phyloP scores from a whole-genome alignment of 2,329 filamentous ascomycete genomes.

The Alternaria dauci region DNA sequence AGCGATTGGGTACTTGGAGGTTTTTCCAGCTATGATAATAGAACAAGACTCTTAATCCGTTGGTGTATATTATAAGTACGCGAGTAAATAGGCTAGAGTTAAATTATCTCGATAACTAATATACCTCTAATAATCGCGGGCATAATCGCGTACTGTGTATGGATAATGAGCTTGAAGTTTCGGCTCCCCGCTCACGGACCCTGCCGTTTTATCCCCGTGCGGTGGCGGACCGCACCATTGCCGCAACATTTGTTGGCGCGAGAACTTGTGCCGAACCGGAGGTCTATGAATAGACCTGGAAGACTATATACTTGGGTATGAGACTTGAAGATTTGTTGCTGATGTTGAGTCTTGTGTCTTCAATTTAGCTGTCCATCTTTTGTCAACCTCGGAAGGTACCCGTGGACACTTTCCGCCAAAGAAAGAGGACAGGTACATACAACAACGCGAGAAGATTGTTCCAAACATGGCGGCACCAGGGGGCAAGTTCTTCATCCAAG shows the following conservation, averaged over 20 bases:
- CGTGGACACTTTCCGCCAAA: no score
- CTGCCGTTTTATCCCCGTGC: slow-evolving; percentile 3
- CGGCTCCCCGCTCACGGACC: slow-evolving; percentile 22
- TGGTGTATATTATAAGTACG: no score
- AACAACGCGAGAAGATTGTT: background rate
- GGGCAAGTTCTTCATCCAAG: slow-evolving; percentile 58
- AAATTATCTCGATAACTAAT: no score
- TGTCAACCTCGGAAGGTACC: no score
- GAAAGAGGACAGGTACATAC: background rate
- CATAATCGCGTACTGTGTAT: background rate
- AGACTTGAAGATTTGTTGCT: background rate
- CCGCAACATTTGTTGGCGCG: background rate
- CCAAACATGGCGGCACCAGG: slow-evolving; percentile 52
- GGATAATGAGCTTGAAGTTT: slow-evolving; percentile 2
- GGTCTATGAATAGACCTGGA: background rate
- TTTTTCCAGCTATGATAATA: no score
- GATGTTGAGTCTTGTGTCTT: background rate
- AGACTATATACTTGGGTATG: background rate
- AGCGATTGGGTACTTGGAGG: no score
- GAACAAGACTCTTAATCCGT: no score
- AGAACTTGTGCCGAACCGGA: slow-evolving; percentile 2
- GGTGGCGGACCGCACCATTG: slow-evolving; percentile 9
- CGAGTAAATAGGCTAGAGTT: no score
- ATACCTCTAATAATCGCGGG: background rate
- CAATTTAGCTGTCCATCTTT: background rate